phyloP scores from a whole-genome alignment of 1,284 basidiomycete species.

The Leccinum subrobustum region DNA sequence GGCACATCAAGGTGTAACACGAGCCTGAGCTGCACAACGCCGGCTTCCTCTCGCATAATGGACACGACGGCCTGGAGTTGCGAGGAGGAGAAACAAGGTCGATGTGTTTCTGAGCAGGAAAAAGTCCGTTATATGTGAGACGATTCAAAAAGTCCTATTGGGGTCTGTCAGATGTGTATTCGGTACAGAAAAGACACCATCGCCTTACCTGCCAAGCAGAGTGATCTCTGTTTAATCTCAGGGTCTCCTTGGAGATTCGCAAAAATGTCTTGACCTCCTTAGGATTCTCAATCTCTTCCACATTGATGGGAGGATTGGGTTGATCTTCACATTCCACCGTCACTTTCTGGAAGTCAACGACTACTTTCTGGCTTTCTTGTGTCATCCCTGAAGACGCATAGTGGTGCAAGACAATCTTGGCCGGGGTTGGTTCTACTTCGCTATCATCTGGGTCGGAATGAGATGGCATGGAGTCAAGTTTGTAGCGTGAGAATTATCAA shows the following conservation, averaged over 20 bases:
- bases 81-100: not conserved
- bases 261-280: conserved; percentile 19
- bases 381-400: too few species aligned
- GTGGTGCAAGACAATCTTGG: too few species aligned
- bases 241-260: too few species aligned
- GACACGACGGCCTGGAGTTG: conserved; percentile 10
- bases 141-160: conserved; percentile 20
- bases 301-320: conserved; percentile 7
- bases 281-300: conserved; percentile 22
- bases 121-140: conserved; percentile 10
- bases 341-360: conserved; percentile 17
- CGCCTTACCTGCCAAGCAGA: too few species aligned
- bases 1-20: conserved; percentile 20
- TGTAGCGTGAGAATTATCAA: too few species aligned
- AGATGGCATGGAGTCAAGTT: too few species aligned
- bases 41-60: conserved; percentile 12
- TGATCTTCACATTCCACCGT: conserved; percentile 9
- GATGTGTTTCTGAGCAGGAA: not conserved
- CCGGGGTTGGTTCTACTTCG: too few species aligned
- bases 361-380: too few species aligned
- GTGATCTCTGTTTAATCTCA: too few species aligned
- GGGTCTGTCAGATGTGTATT: too few species aligned
- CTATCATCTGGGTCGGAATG: too few species aligned
- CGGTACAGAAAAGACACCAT: too few species aligned
- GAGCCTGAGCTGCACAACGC: conserved; percentile 3